Evolutionary conservation across 2,329 filamentous ascomycete genomes (phyloP).

Genomic region (Teratosphaeria epicoccoides): DNA sequence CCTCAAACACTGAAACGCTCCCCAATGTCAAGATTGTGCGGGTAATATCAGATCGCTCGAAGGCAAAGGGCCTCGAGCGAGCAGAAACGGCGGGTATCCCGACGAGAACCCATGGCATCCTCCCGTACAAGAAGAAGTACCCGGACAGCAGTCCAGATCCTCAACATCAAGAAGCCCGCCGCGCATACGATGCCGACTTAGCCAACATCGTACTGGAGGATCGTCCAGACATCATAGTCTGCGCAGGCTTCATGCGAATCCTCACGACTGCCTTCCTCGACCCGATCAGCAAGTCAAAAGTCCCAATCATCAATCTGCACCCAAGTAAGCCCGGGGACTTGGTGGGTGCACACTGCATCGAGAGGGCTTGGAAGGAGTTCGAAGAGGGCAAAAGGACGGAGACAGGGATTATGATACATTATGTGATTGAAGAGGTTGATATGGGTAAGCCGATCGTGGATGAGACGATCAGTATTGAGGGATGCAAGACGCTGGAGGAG

Average conservation of each 20-base stretch:
- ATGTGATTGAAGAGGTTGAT: conserved; percentile 68
- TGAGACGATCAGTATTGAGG: conserved; percentile 53
- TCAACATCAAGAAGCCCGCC: conserved; percentile 40
- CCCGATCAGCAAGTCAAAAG: conserved; percentile 50
- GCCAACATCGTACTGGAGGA: conserved; percentile 56
- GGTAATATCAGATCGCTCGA: conserved; percentile 56
- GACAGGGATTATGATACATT: conserved; percentile 81
- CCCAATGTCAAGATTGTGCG: conserved; percentile 47
- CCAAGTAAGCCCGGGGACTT: conserved; percentile 64
- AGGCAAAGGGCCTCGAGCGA: conserved; percentile 53
- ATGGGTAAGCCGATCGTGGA: conserved; percentile 63
- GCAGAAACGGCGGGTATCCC: conserved; percentile 54
- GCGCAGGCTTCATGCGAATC: conserved; percentile 83
- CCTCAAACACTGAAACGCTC: conserved; percentile 37
- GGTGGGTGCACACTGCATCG: conserved; percentile 62
- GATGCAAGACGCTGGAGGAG: conserved; percentile 50
- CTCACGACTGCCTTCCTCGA: conserved; percentile 59
- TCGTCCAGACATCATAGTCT: conserved; percentile 63
- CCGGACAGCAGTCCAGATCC: conserved; percentile 37
- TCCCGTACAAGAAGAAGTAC: conserved; percentile 63
- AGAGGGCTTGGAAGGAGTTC: conserved; percentile 65
- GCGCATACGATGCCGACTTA: conserved; percentile 64
- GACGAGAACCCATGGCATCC: conserved; percentile 70
- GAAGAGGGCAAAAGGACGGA: conserved; percentile 54
- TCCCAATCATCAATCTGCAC: conserved; percentile 74